Conservation (phyloP, 768 basidiomycete species). For the Trichaptum fuscoviolaceum region DNA sequence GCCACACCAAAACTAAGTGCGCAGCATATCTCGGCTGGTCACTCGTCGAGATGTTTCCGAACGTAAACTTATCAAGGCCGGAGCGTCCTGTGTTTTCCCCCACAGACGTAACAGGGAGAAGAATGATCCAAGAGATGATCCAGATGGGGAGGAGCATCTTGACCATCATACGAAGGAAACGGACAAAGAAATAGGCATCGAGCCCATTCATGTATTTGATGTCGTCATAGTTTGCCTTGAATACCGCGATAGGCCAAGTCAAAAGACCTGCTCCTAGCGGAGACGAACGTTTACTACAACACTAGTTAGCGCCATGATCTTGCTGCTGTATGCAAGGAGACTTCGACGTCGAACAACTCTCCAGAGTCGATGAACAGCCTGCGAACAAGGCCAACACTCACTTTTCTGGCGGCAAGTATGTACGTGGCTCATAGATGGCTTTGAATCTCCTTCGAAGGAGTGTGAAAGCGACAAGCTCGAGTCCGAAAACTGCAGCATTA, state of each 20-base stretch:
- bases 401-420: conserved; percentile 49
- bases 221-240: conserved; percentile 51
- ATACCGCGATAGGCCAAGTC: conserved; percentile 69
- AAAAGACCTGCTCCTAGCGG: conserved; percentile 47
- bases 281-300: conserved; percentile 48
- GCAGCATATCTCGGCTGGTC: conserved; percentile 43
- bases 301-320: too few relatives aligned
- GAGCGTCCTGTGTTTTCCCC: conserved; percentile 26
- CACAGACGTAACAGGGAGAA: conserved; percentile 51
- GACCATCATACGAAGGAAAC: conserved; percentile 56
- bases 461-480: conserved; percentile 74
- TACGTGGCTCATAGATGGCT: conserved; percentile 84
- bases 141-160: conserved; percentile 59
- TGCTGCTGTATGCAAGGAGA: too few relatives aligned
- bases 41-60: conserved; percentile 41
- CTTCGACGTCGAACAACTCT: neutral
- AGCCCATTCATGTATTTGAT: conserved; percentile 61
- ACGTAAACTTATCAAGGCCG: conserved; percentile 42
- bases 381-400: conserved; percentile 22
- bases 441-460: conserved; percentile 80
- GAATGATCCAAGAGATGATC: conserved; percentile 54
- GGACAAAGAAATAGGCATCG: conserved; percentile 52
- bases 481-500: conserved; percentile 69
- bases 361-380: neutral
- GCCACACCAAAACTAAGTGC: conserved; percentile 49